Conservation (phyloP, 192 early-diverging fungal genomes). For the Podila verticillata region DNA sequence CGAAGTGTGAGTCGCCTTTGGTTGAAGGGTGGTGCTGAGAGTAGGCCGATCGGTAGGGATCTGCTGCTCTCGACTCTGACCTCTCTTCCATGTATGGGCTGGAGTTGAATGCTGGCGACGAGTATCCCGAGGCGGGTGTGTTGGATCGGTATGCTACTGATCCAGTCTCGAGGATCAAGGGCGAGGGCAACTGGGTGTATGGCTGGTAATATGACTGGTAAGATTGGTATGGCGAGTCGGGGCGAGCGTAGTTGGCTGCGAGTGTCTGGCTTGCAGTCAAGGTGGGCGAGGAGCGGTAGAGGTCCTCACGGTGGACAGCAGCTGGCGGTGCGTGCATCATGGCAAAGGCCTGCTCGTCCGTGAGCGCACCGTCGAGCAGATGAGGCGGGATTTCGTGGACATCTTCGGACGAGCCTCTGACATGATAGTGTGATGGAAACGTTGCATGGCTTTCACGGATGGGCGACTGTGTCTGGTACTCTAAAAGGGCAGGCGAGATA, state of each 20-base stretch:
- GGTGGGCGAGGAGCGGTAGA: constrained; percentile 32
- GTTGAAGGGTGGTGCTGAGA: constrained; percentile 13
- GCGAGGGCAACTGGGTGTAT: constrained; percentile 25
- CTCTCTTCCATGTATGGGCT: constrained; percentile 17
- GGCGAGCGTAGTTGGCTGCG: constrained; percentile 24
- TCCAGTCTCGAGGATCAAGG: constrained; percentile 19
- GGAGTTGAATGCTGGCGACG: constrained; percentile 1
- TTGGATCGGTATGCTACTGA: constrained; percentile 3
- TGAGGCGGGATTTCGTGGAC: constrained; percentile 17
- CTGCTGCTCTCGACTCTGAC: constrained; percentile 16
- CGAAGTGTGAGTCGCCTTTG: constrained; percentile 1
- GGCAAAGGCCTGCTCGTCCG: constrained; percentile 19
- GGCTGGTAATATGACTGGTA: constrained; percentile 33
- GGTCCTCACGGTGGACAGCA: constrained; percentile 20
- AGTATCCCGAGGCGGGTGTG: neutral
- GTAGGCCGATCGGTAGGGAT: constrained; percentile 39
- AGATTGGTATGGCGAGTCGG: constrained; percentile 27
- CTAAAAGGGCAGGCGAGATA: constrained; percentile 6
- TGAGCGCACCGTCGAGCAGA: constrained; percentile 1
- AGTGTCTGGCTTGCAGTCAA: constrained; percentile 35
- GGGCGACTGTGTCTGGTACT: constrained; percentile 43
- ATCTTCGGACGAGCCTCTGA: constrained; percentile 29
- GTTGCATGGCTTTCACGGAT: constrained; percentile 14
- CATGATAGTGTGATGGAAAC: constrained; percentile 13
- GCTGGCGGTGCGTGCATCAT: constrained; percentile 23